Evolutionary conservation across 495 filamentous ascomycete genomes (phyloP), one percentile per base, ranked within the genome.

Genomic region (Penicillium samsonianum): DNA sequence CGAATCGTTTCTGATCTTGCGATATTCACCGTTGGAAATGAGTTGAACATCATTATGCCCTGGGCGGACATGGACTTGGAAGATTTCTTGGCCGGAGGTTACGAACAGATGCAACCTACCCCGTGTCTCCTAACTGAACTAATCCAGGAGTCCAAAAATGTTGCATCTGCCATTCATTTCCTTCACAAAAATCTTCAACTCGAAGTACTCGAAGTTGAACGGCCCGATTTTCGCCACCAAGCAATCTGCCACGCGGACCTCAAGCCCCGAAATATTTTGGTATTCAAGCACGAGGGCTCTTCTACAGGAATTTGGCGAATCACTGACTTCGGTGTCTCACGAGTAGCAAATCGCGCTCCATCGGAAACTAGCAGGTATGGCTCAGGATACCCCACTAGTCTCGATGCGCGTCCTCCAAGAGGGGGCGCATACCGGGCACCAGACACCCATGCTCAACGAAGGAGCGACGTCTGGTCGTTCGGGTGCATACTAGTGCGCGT

Each of bases 51-150:
- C 30, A 52, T 52, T 7, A 52, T 40, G 49, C 49, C 49, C 11
- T 52, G 49, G 49, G 49, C 49, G 23, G 49, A 52, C 20, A 52
- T 52, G 33, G 49, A 52, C n/a, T 17, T 52, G 49, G 49, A 52
- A n/a, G 30, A 52, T 16, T 52, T 37, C 20, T 17, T 52, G 19
- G 6, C 17, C 25, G 17, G 19, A 25, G 49, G 31, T 9, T 40
- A 52, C 14, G 16, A 4, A 40, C 16, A 22, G 4, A 52, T 52
- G 31, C 14, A 38, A 11, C 4, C 25, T 19, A 20, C 10, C 12
- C 5, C 30, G 5, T 16, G 4, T 33, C 19, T 4, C 28, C 28
- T 52, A 17, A 9, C 16, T 9, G 31, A 38, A 26, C 33, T 52
- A 14, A 38, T 52, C 12, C 16, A 17, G 23, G 49, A 52, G 20